Evolutionary conservation across 257 asterid genomes (phyloP), one percentile per base, ranked within the genome.

Genomic region (Lithospermum erythrorhizon): DNA sequence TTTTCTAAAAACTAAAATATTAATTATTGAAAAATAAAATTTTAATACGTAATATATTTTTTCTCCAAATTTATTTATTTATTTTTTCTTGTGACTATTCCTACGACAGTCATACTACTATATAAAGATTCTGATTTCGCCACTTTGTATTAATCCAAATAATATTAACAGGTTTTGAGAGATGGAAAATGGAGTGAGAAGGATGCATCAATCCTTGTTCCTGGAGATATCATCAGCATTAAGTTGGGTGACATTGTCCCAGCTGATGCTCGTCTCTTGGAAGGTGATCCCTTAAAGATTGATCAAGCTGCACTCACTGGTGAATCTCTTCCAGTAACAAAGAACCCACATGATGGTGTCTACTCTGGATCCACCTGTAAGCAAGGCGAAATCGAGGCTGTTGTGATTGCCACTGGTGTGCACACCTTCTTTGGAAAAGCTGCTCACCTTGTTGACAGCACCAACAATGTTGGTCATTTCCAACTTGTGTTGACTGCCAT

Each of bases 401-500:
- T 61, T 13, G 65, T 61, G 5, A 30, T 61, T 9, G 65, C 65
- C 30, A 61, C 65, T 11, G 65, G 65, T 61, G 65, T 61, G 1
- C 65, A 61, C 53, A 61, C 65, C 17, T 61, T 61, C 65, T 61
- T 61, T 16, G 65, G 65, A 16, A 61, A 61, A 21, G 65, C 65
- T 61, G 65, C 65, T 11, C 65, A 61, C 6, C 65, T 61, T 18
- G 65, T 61, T 8, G 65, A 61, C 56, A 61, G 56, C 56, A 61
- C 65, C 56, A 61, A 61, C 65, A 27, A 61, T 20, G 55, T 61
- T 47, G 65, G 65, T 20, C 65, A 61, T 24, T 61, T 41, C 56
- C 56, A 61, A 17, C 60, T 82, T 90, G 95, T 89, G 71, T 70
- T 90, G 71, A 90, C 94, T 4, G 72, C 97, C 53, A 90, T 90